Evolutionary conservation across 306 rosid genomes (phyloP).

Genomic region (Luffa aegyptiaca): DNA sequence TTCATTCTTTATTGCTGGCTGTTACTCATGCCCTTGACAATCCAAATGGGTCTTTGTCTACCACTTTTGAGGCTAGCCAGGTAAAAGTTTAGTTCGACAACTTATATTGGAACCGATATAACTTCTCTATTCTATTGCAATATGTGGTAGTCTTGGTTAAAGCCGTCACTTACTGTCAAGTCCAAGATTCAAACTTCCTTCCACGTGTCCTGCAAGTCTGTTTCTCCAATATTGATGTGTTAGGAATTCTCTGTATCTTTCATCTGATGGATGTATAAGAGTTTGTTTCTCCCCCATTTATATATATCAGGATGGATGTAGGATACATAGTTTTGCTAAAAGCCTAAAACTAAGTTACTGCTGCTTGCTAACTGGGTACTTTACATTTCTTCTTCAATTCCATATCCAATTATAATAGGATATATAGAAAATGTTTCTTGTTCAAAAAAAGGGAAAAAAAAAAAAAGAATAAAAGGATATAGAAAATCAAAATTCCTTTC

Average conservation of each 20-base stretch:
- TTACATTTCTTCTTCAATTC: neutral
- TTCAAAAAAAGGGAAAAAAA: too few species aligned
- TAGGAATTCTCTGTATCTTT: neutral
- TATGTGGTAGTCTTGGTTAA: neutral
- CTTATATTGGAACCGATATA: neutral
- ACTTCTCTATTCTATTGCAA: neutral
- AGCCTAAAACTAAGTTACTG: neutral
- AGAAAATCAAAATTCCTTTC: neutral
- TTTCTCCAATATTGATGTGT: neutral
- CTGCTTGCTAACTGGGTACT: neutral
- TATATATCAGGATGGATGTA: neutral
- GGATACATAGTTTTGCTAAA: neutral
- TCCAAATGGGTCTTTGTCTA: slow-evolving; percentile 76
- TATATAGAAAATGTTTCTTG: too few species aligned
- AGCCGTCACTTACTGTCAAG: neutral
- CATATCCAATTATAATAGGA: neutral
- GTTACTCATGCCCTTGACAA: slow-evolving; percentile 69
- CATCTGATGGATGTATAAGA: neutral
- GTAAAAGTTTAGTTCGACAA: slow-evolving; percentile 16
- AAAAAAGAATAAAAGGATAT: neutral
- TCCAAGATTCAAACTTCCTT: neutral
- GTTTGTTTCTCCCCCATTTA: neutral
- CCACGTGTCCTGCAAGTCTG: neutral
- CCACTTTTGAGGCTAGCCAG: slow-evolving; percentile 90
- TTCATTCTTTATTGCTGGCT: slow-evolving; percentile 41